Base-by-base conservation (phyloP, 192 early-diverging fungal genomes). In the Glomus cerebriforme region DNA sequence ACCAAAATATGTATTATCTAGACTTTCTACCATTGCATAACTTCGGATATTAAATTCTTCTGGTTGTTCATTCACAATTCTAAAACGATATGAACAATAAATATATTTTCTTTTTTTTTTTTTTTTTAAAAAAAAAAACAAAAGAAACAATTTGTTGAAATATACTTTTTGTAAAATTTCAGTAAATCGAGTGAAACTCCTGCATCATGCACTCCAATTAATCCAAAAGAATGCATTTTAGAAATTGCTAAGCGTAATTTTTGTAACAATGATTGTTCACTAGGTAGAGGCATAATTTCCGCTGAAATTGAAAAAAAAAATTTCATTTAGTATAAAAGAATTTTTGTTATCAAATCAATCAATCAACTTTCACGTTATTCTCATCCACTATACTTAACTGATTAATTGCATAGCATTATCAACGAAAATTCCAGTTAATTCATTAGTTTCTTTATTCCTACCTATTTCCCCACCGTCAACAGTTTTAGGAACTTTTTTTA, bases 201-300 rank as follows among this genome's bases (percentile, higher is more conserved):
- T 6, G 90, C 90, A 79, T 91, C 89, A 66, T 91, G 88, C n/a
- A 91, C n/a, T 15, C 82, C 82, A 17, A 90, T 91, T 13, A 91
- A 34, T 17, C 90, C 90, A 34, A 77, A 26, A 59, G 62, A 58
- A 27, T 89, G 64, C 74, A 91, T 80, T 13, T 63, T 17, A 8
- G 22, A 45, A 2, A 79, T 79, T 7, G 87, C 90, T 29, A 37
- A 58, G 2, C 72, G 29, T 17, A 90, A n/a, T 17, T 83, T 83
- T 7, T 78, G 63, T 13, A 54, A 54, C 24, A 73, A 34, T 62
- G 71, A 24, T 29, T 47, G 63, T 24, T 81, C 79, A 24, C 27
- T 70, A 9, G 68, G 67, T 27, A 34, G 15, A 29, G 87, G 86
- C 9, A 79, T 54, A 9, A 34, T 43, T 22, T 39, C 5, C 6